Evolutionary conservation across 2,329 filamentous ascomycete genomes (phyloP), one percentile per base, ranked within the genome.

Genomic region (Pseudopithomyces chartarum): DNA sequence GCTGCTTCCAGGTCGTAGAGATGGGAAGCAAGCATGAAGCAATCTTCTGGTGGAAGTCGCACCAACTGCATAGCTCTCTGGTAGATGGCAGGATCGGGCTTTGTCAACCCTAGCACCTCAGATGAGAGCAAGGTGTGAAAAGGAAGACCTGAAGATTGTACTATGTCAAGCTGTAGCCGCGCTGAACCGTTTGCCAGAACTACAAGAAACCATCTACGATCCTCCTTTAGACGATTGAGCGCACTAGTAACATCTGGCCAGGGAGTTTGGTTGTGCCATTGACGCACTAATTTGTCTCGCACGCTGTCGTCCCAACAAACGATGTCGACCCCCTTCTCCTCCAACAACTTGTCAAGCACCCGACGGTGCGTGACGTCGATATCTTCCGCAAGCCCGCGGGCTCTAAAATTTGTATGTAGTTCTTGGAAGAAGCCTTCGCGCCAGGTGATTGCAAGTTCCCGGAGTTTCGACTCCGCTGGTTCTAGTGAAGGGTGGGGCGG

Each of bases 141-240:
- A 0, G 58, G 61, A 43, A 85, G 63, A 0, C 77, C 78, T 1
- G 82, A 80, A 0, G 78, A 84, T 26, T 74, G 71, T 1, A 69
- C 71, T 2, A 86, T 73, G 62, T 86, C 81, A 2, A 86, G 77
- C 60, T 85, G 84, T 1, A 85, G 72, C 15, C 84, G 77, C 1
- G 80, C 82, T 0, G 82, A 85, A 0, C 83, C 84, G 55, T 86
- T 86, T 6, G 82, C 83, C 46, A 81, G 77, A 4, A 85, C 83
- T 51, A 83, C 80, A 0, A 80, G 65, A 33, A 71, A 69, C 22
- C 55, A 65, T 7, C 55, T 43, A 0, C 57, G 38, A 56, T 82
- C 78, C 6, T 77, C 68, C 13, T 75, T 68, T 1, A 85, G 67
- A 0, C 62, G 62, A 2, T 69, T 52, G 1, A 85, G 70, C 0